These are phyloP conservation scores for Scedosporium apiospermum DNA, from an alignment of 2,329 filamentous ascomycete genomes.

Conservation along the genomic window DNA sequence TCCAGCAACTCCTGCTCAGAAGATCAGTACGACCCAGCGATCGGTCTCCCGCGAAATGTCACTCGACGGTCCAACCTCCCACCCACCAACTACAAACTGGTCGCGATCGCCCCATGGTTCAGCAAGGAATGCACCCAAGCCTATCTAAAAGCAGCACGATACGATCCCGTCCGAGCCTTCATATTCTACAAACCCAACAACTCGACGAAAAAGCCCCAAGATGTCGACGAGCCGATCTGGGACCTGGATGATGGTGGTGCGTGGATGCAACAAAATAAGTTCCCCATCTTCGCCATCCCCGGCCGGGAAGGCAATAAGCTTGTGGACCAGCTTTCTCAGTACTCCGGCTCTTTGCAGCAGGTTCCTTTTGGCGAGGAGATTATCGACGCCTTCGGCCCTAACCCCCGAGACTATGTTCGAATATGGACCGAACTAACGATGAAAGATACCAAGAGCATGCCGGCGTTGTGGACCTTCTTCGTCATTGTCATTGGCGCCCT, in stretches of 20 bases:
- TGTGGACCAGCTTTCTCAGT: conserved; percentile 62
- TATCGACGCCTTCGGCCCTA: conserved; percentile 41
- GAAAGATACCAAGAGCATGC: conserved; percentile 40
- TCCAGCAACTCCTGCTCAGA: conserved; percentile 51
- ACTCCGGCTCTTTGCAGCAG: conserved; percentile 64
- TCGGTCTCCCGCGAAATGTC: conserved; percentile 62
- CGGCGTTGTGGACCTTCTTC: conserved; percentile 74
- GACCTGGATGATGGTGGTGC: conserved; percentile 54
- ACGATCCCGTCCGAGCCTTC: conserved; percentile 51
- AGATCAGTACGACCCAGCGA: conserved; percentile 36
- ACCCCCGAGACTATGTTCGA: conserved; percentile 49
- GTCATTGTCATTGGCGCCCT: conserved; percentile 63
- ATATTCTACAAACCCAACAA: conserved; percentile 54
- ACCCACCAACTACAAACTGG: conserved; percentile 57
- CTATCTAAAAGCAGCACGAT: conserved; percentile 55
- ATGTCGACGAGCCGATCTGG: conserved; percentile 58
- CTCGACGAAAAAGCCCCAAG: conserved; percentile 52
- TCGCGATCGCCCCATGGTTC: conserved; percentile 84
- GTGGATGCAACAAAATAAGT: conserved; percentile 66
- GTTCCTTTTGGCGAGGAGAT: conserved; percentile 51
- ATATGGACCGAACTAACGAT: conserved; percentile 48
- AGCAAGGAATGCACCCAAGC: conserved; percentile 60
- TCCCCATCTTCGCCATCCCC: conserved; percentile 75
- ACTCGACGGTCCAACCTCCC: conserved; percentile 64
- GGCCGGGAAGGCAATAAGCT: conserved; percentile 56